Evolutionary conservation across 1,284 basidiomycete genomes (phyloP), one percentile per base, ranked within the genome.

Genomic region (Cronartium quercuum): DNA sequence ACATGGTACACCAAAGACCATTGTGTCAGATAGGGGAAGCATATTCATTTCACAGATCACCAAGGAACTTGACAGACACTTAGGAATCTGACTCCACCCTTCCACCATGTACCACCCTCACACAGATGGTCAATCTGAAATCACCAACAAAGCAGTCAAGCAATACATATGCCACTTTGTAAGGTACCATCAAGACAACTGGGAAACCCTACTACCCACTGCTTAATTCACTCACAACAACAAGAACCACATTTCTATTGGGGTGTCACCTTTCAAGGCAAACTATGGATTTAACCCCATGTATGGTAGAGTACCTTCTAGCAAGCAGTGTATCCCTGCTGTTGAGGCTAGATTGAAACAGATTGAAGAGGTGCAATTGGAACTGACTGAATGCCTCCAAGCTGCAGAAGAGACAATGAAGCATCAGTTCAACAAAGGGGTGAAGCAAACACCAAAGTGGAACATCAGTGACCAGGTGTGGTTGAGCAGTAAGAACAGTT

Each of bases 161-260:
- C 57, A 60, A n/a, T 60, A 60, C 57, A 24, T 60, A 3, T 35
- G 18, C 2, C 18, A 60, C 18, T 60, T 60, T 60, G 57, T 60
- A 5, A 12, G 3, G 6, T 60, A n/a, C 57, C 15, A n/a, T n/a
- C n/a, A n/a, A n/a, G n/a, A n/a, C n/a, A n/a, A n/a, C n/a, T 60
- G 57, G 57, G 57, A 6, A 6, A 24, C 57, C 3, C 57, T 60
- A 10, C 18, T 60, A 3, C 5, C 57, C 29, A 60, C 18, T 6
- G 57, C 57, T 3, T 24, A 60, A n/a, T 60, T 60, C 37, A 35
- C 57, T n/a, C 37, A 60, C 57, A 60, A 60, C 57, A 60, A 60
- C 15, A 60, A 60, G 12, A n/a, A 60, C 18, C 57, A 60, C 18
- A n/a, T 18, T 12, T 60, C 15, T 10, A 60, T 18, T 9, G 57